Evolutionary conservation across 116 monocot species (phyloP).

Genomic region (Zostera marina): DNA sequence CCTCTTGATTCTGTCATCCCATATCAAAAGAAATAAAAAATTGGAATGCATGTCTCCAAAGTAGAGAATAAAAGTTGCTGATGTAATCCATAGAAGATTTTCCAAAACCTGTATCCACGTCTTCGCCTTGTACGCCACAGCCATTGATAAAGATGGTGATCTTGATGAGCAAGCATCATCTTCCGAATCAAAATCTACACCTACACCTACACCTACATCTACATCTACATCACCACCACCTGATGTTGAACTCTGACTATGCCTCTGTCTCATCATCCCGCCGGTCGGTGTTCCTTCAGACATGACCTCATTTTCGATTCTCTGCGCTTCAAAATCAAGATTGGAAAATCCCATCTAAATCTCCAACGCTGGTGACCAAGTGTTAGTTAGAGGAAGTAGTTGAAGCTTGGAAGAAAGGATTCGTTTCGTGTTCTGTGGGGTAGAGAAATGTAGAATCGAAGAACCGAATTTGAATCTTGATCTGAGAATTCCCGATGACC

Average conservation of each 20-base stretch:
- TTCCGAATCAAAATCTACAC: constrained; percentile 13
- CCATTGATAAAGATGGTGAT: background rate
- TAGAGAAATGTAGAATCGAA: background rate
- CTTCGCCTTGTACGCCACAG: constrained; percentile 1
- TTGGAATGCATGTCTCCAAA: constrained; percentile 17
- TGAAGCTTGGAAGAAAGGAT: background rate
- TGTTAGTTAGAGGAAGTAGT: background rate
- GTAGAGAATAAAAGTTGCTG: constrained; percentile 20
- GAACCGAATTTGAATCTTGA: background rate
- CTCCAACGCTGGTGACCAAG: background rate
- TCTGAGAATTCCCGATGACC: background rate
- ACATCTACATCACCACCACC: constrained; percentile 2
- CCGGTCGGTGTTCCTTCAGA: constrained; percentile 10
- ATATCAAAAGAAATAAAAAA: constrained; percentile 12
- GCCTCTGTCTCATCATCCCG: constrained; percentile 20
- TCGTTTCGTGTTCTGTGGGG: constrained; percentile 1
- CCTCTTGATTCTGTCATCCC: constrained; percentile 21
- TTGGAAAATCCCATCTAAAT: background rate
- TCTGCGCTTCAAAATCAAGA: background rate
- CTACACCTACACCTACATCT: background rate
- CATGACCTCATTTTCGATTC: background rate
- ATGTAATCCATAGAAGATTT: constrained; percentile 19
- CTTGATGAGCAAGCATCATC: constrained; percentile 10
- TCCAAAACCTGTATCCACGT: constrained; percentile 14
- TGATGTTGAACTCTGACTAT: constrained; percentile 11